Conservation (phyloP, 306 rosid genomes). For the Cyamopsis tetragonoloba region DNA sequence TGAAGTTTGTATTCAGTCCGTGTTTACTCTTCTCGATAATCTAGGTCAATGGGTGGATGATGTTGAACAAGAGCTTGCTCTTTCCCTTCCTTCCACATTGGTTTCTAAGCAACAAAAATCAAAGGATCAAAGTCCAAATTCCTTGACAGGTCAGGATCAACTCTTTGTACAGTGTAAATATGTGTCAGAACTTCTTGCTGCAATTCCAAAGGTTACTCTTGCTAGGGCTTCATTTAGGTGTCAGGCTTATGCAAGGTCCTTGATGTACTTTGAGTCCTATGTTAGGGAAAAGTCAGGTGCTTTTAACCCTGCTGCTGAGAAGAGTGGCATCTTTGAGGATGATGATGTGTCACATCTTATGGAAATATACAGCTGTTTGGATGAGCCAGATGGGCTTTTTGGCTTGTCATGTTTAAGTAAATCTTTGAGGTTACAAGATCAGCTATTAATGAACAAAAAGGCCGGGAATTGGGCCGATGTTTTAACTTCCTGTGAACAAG, state of each 20-base stretch:
- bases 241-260: constrained; percentile 94
- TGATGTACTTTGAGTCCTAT: constrained; percentile 87
- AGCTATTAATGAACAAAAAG: constrained; percentile 77
- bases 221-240: constrained; percentile 93
- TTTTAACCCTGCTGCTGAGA: constrained; percentile 97
- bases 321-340: constrained; percentile 75
- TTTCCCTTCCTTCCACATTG: constrained; percentile 50
- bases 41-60: constrained; percentile 98
- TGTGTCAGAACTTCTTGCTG: constrained; percentile 83
- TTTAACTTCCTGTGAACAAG: constrained; percentile 90
- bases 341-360: constrained; percentile 86
- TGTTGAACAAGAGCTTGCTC: constrained; percentile 79
- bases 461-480: constrained; percentile 98
- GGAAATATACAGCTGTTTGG: constrained; percentile 89
- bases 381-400: constrained; percentile 94
- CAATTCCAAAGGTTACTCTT: constrained; percentile 80
- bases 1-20: constrained; percentile 95
- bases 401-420: constrained; percentile 80
- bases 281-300: constrained; percentile 86
- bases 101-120: constrained; percentile 70
- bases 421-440: constrained; percentile 78
- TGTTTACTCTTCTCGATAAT: constrained; percentile 96
- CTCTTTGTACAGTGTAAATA: constrained; percentile 71
- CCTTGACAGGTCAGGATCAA: constrained; percentile 51
- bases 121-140: constrained; percentile 53